Base-by-base conservation (phyloP, 2,329 filamentous ascomycete genomes). In the Alternaria sp. region DNA sequence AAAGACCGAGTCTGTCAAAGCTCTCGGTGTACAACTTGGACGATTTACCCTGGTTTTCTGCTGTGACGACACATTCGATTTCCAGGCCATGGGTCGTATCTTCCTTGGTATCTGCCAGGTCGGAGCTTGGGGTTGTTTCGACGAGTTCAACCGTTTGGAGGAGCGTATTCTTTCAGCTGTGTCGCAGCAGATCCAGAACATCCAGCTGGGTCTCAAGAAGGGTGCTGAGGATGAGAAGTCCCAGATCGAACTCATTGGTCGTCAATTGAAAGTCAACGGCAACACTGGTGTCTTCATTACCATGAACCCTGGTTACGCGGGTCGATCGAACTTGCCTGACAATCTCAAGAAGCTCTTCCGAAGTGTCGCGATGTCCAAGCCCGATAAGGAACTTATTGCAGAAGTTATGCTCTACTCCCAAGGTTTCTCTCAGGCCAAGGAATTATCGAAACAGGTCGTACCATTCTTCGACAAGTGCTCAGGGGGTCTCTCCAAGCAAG, bases 391-490 rank as follows among this genome's bases (percentile, higher is more conserved):
- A 80, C 90, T 99, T 59, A 99, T 99, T 80, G 93, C 95, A 36
- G 95, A 99, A 83, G 95, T 99, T 73, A 99, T 99, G 96, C 88
- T 99, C 36, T 99, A 97, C 85, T 99, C 96, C 1, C 95, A 99
- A 79, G 95, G 95, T 75, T 99, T 99, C 85, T 96, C 92, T 72
- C 93, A 97, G 78, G 95, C 95, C 36, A 99, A 98, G 81, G 84
- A 90, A 61, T 85, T 99, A 5, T 97, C 95, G 2, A 95, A 94
- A 76, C 93, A 98, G 71, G 96, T 94, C 0, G 95, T 99, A 24
- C 96, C 95, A 0, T 99, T 99, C 85, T 99, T 99, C 80, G 95
- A 99, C 75, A 89, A 91, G 73, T 99, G 96, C 77, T 84, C 92
- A 7, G 85, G 83, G 24, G 87, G 86, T 61, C 83, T 99, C 28